A percentile compares a stretch with the other conserved stretches of the same genome.
These are phyloP conservation scores for Ceratocystis ficicola DNA, from an alignment of 2,329 filamentous ascomycete genomes.

Conservation along the genomic window DNA sequence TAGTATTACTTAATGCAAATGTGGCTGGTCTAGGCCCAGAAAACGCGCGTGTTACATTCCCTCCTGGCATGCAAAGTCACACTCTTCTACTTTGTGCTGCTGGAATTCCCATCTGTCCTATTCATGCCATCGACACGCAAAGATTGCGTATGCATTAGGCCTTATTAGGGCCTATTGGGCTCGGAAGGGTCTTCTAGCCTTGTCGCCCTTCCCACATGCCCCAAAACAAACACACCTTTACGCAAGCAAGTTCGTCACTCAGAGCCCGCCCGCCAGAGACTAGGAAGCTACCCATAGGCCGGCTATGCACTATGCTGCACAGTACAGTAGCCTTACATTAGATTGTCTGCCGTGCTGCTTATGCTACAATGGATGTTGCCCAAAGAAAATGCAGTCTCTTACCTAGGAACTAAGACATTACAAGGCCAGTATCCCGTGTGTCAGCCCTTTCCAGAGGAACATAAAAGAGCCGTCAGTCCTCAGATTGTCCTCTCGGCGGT, in stretches of 20 bases:
- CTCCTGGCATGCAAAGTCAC: neutral
- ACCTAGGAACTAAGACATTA: neutral
- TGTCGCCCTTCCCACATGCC: too few relatives aligned
- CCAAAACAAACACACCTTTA: neutral
- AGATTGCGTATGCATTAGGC: neutral
- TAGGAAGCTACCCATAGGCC: neutral
- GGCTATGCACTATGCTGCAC: neutral
- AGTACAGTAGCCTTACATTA: neutral
- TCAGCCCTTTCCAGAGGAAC: neutral
- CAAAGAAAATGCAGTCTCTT: neutral
- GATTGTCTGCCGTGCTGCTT: neutral
- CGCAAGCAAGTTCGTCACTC: constrained; percentile 5
- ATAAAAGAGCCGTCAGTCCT: neutral
- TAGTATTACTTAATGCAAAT: neutral
- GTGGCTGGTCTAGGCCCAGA: neutral
- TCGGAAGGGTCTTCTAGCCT: neutral
- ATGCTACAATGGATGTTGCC: neutral
- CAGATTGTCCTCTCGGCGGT: too few relatives aligned
- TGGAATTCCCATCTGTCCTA: neutral
- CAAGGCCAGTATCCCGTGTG: neutral
- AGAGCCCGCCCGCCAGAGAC: neutral
- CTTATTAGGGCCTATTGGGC: neutral
- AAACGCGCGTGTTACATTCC: neutral
- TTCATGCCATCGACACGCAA: neutral
- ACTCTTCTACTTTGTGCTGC: neutral